A percentile compares a stretch with the other conserved stretches of the same genome.
Evolutionary conservation across 768 basidiomycete genomes (phyloP).

Genomic region (Boletales sp.): DNA sequence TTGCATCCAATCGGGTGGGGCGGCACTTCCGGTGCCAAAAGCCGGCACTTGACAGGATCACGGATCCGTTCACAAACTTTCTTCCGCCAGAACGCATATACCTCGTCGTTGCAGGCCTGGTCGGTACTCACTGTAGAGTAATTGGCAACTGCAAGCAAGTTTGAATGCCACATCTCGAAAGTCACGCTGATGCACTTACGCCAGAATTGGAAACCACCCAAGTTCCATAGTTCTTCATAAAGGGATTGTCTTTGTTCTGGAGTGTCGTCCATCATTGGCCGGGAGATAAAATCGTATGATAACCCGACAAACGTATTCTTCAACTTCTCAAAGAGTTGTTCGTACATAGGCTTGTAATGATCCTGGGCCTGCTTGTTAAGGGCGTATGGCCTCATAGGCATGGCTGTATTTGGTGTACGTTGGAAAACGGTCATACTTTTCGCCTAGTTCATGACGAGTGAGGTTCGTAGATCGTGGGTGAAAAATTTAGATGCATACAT

Average conservation of each 20-base stretch:
- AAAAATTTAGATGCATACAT: too few species aligned
- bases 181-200: background rate
- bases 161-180: too few species aligned
- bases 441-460: background rate
- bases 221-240: constrained; percentile 5
- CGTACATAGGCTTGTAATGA: constrained; percentile 5
- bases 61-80: constrained; percentile 8
- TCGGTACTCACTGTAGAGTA: background rate
- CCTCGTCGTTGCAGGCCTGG: constrained; percentile 7
- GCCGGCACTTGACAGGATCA: constrained; percentile 6
- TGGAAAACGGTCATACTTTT: constrained; percentile 7
- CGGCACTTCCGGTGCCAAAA: constrained; percentile 5
- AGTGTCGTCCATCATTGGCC: constrained; percentile 9
- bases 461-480: too few species aligned
- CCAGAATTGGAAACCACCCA: constrained; percentile 6
- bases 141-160: constrained; percentile 1
- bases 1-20: constrained; percentile 9
- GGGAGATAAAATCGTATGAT: background rate
- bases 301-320: constrained; percentile 2
- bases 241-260: constrained; percentile 1
- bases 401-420: constrained; percentile 5
- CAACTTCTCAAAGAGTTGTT: constrained; percentile 2
- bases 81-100: constrained; percentile 5
- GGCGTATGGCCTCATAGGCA: constrained; percentile 6
- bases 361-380: constrained; percentile 8